A percentile compares a stretch with the other conserved stretches of the same genome.
Conservation (phyloP, 768 basidiomycete genomes). For the Gautieria morchelliformis region DNA sequence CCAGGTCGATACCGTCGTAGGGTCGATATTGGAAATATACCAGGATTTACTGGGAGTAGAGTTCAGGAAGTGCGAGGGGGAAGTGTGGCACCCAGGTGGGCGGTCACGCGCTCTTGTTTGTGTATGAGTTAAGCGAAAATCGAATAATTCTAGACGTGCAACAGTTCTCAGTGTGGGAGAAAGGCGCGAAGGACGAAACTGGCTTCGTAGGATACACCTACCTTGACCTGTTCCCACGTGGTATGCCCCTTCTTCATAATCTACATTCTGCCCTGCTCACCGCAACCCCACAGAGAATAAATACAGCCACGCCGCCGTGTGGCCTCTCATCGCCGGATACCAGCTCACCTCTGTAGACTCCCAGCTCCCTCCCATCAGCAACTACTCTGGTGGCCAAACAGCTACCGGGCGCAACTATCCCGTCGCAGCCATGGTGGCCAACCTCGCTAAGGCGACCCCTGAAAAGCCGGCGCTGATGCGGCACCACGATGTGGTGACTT, state of each 20-base stretch:
- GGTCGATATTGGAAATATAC: slow-evolving; percentile 75
- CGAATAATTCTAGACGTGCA: slow-evolving; percentile 50
- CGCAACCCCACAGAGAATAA: slow-evolving; percentile 42
- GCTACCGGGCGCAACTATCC: slow-evolving; percentile 57
- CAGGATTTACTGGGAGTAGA: slow-evolving; percentile 71
- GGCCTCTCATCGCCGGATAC: slow-evolving; percentile 65
- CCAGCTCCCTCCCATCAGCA: too few relatives aligned
- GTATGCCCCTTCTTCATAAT: slow-evolving; percentile 28
- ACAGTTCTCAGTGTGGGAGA: slow-evolving; percentile 79
- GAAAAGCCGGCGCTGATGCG: slow-evolving; percentile 76
- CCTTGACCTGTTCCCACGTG: slow-evolving; percentile 79
- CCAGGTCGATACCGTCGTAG: slow-evolving; percentile 76
- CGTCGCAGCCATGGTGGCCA: slow-evolving; percentile 80
- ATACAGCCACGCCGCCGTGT: slow-evolving; percentile 83
- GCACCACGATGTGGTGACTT: slow-evolving; percentile 83
- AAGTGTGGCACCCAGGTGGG: slow-evolving; percentile 74
- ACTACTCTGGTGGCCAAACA: too few relatives aligned
- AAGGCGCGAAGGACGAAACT: slow-evolving; percentile 55
- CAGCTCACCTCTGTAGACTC: slow-evolving; percentile 19
- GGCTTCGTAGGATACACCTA: slow-evolving; percentile 81
- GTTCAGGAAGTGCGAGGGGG: slow-evolving; percentile 44
- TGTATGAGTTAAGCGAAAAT: too few relatives aligned
- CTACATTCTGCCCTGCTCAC: neutral
- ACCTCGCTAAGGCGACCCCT: slow-evolving; percentile 76
- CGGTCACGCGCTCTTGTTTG: too few relatives aligned